Evolutionary conservation across 768 basidiomycete species (phyloP).

Genomic region (Lactarius hengduanensis): DNA sequence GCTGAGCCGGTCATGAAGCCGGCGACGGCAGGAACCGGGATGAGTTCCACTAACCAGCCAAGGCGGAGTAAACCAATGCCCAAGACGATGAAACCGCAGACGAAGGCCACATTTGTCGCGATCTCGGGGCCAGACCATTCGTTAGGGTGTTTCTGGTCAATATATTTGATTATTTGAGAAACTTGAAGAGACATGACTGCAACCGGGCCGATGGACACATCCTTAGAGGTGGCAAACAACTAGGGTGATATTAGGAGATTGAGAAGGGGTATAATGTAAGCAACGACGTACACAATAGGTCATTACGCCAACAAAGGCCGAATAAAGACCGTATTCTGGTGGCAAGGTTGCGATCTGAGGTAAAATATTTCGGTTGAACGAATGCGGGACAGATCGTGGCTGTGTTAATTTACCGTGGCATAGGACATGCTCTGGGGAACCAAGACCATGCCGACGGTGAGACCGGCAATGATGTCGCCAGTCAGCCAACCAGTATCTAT

Average conservation of each 20-base stretch:
- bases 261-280: not conserved
- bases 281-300: constrained; percentile 67
- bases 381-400: not conserved
- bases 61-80: constrained; percentile 85
- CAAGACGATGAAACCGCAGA: constrained; percentile 89
- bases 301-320: constrained; percentile 85
- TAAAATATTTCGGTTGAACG: not conserved
- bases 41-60: constrained; percentile 96
- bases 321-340: constrained; percentile 89
- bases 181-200: constrained; percentile 96
- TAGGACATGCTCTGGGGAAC: constrained; percentile 96
- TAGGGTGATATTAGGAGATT: constrained; percentile 33
- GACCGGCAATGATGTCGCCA: constrained; percentile 85
- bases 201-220: constrained; percentile 99
- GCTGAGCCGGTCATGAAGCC: constrained; percentile 99
- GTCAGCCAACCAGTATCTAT: constrained; percentile 64
- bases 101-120: constrained; percentile 79
- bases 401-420: constrained; percentile 51
- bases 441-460: constrained; percentile 94
- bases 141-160: constrained; percentile 53
- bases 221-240: constrained; percentile 97
- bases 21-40: constrained; percentile 79
- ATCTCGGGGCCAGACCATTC: constrained; percentile 70
- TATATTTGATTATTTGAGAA: constrained; percentile 71
- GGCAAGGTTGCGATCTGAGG: constrained; percentile 77